Base-by-base conservation (phyloP, 805 yeast genomes). In the Monosporozyma solicola region DNA sequence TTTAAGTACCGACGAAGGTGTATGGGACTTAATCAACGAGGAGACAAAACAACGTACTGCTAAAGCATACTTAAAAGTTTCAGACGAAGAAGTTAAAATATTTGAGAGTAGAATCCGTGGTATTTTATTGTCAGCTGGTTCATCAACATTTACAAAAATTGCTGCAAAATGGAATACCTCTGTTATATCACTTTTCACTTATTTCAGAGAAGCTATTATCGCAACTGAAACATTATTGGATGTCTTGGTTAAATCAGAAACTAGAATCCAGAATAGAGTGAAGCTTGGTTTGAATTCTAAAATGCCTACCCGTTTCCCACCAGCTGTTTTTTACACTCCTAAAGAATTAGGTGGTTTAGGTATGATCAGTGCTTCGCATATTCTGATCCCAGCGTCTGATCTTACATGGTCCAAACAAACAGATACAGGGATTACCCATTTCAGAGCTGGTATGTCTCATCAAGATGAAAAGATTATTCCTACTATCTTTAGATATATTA, bases 291-390 rank as follows among this genome's bases (percentile, higher is more conserved):
- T 94, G 55, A 94, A 94, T 62, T 92, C 98, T 13, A 94, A 94
- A 69, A 94, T 94, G 99, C 99, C 99, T 0, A 84, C 97, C 0
- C 76, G 99, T 53, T 94, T 94, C 71, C 99, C 99, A 3, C 99
- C 99, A 0, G 97, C 97, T 3, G 99, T 94, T 0, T 94, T 94
- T 63, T 94, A 94, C 66, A 90, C 99, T 0, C 99, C 99, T 0
- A 92, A 91, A 60, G 99, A 94, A 66, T 72, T 94, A 3, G 99
- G 99, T 50, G 99, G 99, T 46, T 72, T 94, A 46, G 99, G 99
- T 27, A 94, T 94, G 99, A 73, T 94, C 27, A 87, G 96, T 74
- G 98, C 98, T 0, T 88, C 97, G 13, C 99, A 94, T 66, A 88
- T 94, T 49, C 74, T 94, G 57, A 94, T 94, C 58, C 99, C 99